Conservation (phyloP, 768 basidiomycete genomes). For the Megacollybia marginata region DNA sequence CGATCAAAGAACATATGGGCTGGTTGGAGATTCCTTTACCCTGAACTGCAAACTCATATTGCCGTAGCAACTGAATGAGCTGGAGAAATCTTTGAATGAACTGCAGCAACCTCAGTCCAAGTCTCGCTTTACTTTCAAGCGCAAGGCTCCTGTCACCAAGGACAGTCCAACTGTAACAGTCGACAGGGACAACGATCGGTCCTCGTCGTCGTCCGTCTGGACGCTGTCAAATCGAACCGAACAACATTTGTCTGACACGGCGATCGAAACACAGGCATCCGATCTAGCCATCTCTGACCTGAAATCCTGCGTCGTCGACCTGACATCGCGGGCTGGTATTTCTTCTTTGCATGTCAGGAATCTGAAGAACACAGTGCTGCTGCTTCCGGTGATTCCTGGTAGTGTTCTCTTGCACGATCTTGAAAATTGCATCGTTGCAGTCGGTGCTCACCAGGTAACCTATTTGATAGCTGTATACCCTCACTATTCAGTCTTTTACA, state of each 20-base stretch:
- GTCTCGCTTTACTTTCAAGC: conserved; percentile 66
- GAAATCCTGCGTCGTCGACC: conserved; percentile 62
- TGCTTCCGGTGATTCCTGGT: conserved; percentile 59
- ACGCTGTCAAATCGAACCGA: conserved; percentile 37
- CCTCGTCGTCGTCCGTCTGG: conserved; percentile 11
- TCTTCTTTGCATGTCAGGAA: conserved; percentile 62
- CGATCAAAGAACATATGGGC: conserved; percentile 67
- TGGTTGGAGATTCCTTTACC: conserved; percentile 33
- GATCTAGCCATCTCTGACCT: conserved; percentile 66
- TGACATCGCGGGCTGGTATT: conserved; percentile 32
- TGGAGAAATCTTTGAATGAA: conserved; percentile 50
- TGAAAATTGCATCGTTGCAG: conserved; percentile 51
- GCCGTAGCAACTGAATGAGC: conserved; percentile 56
- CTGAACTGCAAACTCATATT: not conserved
- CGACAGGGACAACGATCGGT: conserved; percentile 3
- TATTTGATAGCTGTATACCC: not conserved
- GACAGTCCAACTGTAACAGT: conserved; percentile 1
- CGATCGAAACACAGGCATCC: conserved; percentile 26
- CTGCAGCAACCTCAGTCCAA: conserved; percentile 41
- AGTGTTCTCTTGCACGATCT: conserved; percentile 70
- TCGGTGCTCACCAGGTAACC: conserved; percentile 77
- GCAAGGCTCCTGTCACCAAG: conserved; percentile 20
- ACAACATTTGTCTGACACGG: conserved; percentile 39
- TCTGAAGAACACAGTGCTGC: conserved; percentile 50
- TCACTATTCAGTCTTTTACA: conserved; percentile 18